These are phyloP conservation scores for Lachancea kluyveri DNA, from an alignment of 805 yeast species.

Conservation along the genomic window DNA sequence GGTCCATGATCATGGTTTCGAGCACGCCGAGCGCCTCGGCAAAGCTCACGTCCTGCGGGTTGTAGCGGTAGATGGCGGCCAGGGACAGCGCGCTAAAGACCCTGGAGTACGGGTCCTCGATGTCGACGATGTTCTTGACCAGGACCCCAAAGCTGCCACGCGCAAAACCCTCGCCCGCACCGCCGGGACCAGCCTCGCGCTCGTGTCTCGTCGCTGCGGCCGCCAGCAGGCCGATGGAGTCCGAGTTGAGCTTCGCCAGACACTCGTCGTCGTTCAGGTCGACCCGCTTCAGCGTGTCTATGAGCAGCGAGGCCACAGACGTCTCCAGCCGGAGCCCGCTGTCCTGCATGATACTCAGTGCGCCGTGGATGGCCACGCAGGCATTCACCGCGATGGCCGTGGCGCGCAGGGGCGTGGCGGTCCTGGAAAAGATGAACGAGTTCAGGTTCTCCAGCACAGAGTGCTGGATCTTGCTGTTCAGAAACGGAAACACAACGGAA, in stretches of 20 bases:
- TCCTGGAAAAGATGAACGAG: slow-evolving; percentile 42
- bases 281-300: slow-evolving; percentile 45
- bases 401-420: slow-evolving; percentile 29
- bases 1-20: slow-evolving; percentile 60
- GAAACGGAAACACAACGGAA: slow-evolving; percentile 58
- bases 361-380: slow-evolving; percentile 57
- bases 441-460: slow-evolving; percentile 81
- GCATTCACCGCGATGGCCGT: slow-evolving; percentile 55
- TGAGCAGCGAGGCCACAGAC: slow-evolving; percentile 38
- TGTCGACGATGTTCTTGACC: slow-evolving; percentile 62
- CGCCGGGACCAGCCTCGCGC: slow-evolving; percentile 11
- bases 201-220: slow-evolving; percentile 28
- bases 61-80: slow-evolving; percentile 40
- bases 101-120: slow-evolving; percentile 57
- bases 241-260: slow-evolving; percentile 45
- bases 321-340: slow-evolving; percentile 24
- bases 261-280: slow-evolving; percentile 35
- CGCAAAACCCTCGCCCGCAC: slow-evolving; percentile 4
- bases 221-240: slow-evolving; percentile 49
- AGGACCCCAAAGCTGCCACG: slow-evolving; percentile 31
- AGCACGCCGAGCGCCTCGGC: slow-evolving; percentile 48
- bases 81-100: slow-evolving; percentile 49
- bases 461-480: slow-evolving; percentile 74
- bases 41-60: slow-evolving; percentile 33
- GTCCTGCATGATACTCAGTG: slow-evolving; percentile 26